Base-by-base conservation (phyloP, 257 asterid species). In the Solanum pennellii region DNA sequence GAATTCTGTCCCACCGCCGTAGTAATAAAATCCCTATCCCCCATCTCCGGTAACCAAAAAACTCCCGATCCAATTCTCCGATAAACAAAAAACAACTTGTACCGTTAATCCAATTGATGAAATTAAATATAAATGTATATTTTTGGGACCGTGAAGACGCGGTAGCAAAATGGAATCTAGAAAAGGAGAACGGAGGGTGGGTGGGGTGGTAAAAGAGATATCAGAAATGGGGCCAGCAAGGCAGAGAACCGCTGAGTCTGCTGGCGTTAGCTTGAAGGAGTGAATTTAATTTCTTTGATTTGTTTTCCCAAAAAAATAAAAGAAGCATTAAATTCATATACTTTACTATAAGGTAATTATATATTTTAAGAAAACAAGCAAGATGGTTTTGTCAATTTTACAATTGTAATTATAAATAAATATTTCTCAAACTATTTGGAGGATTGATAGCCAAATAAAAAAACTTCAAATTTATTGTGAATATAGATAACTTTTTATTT, bases 1-100 rank as follows among this genome's bases (percentile, higher is more conserved):
- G 18, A 76, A 76, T 76, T 76, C 86, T 71, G 79, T 15, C 44
- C 76, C 76, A 9, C 79, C 79, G 14, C 79, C 86, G 65, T 92
- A 93, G 93, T 92, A 59, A 59, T 59, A 90, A 92, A 79, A 71
- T 91, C 92, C 62, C 88, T 93, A 59, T 91, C 92, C 62, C 88
- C 94, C 96, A 94, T 94, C 89, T 80, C 85, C 68, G 68, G 42
- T 49, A 16, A 47, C 85, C 8, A 5, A 39, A 75, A 85, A 59
- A 75, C 71, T 69, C 69, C 82, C 71, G 93, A 91, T 91, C 87
- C 86, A 91, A 79, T 88, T 88, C 86, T 39, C 73, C 86, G 89
- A 87, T 33, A n/a, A 12, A 9, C 7, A 37, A 74, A 73, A 74
- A 29, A 37, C 39, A 25, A 60, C 25, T 7, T 7, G 16, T 41